Conservation (phyloP, 345 rosid species). For the Stellera chamaejasme region DNA sequence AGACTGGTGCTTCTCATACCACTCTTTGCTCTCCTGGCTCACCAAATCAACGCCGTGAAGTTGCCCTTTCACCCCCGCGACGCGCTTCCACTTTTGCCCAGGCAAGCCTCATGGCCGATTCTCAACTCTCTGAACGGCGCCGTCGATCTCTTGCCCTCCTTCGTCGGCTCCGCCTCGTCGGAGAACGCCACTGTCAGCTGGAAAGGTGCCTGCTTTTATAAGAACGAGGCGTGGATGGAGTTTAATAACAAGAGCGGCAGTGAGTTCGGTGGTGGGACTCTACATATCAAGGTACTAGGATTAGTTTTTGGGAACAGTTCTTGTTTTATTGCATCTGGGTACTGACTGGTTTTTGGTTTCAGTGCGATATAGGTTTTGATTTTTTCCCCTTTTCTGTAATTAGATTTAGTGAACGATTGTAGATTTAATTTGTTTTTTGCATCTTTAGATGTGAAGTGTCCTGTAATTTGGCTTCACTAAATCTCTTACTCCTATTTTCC, state of each 20-base stretch:
- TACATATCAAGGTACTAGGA: slow-evolving; percentile 61
- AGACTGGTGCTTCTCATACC: slow-evolving; percentile 6
- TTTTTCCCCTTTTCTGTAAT: neutral
- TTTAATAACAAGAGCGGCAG: slow-evolving; percentile 71
- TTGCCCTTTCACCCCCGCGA: slow-evolving; percentile 68
- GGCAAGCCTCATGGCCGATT: slow-evolving; percentile 74
- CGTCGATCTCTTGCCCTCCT: slow-evolving; percentile 72
- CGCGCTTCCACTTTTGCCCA: slow-evolving; percentile 62
- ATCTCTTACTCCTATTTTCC: neutral
- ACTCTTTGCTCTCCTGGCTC: slow-evolving; percentile 6
- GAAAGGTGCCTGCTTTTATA: slow-evolving; percentile 92
- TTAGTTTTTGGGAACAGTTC: neutral
- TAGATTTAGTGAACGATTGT: slow-evolving; percentile 1
- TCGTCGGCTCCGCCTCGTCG: slow-evolving; percentile 70
- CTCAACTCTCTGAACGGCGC: slow-evolving; percentile 51
- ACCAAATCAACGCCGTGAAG: slow-evolving; percentile 16
- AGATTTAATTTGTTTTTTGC: neutral
- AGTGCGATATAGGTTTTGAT: neutral
- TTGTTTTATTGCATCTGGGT: neutral
- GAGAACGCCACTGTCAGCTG: slow-evolving; percentile 38
- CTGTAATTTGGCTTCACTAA: neutral
- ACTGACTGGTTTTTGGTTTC: neutral
- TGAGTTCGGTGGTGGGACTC: slow-evolving; percentile 86
- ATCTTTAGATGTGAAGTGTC: neutral
- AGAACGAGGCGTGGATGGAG: slow-evolving; percentile 83